Evolutionary conservation across 1,284 basidiomycete species (phyloP).

Genomic region (Volvariella surrecta): DNA sequence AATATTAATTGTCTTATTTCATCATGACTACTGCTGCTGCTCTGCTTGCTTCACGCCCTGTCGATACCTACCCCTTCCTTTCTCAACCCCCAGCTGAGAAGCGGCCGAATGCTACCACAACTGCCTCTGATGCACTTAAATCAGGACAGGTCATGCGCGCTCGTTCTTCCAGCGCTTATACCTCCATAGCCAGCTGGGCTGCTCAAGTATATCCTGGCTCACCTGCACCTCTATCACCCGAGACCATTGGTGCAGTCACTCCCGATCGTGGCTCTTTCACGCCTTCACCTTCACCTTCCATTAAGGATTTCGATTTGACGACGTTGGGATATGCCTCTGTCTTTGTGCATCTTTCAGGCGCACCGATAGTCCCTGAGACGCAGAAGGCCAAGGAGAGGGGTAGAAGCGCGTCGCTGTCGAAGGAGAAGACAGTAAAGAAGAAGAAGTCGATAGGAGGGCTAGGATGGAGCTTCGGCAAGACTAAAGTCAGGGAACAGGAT

Average conservation of each 20-base stretch:
- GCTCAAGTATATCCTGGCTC: conserved; percentile 59
- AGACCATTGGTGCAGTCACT: conserved; percentile 23
- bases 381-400: too few relatives aligned
- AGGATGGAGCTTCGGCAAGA: too few relatives aligned
- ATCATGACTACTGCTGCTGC: neutral
- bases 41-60: neutral
- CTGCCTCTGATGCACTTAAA: conserved; percentile 10
- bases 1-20: too few relatives aligned
- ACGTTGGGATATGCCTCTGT: conserved; percentile 56
- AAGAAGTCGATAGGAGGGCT: too few relatives aligned
- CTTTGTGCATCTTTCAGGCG: conserved; percentile 50
- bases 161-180: conserved; percentile 27
- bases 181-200: conserved; percentile 45
- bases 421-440: too few relatives aligned
- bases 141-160: conserved; percentile 10
- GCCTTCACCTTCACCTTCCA: conserved; percentile 23
- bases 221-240: conserved; percentile 42
- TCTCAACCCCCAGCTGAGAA: conserved; percentile 29
- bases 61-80: conserved; percentile 26
- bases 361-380: conserved; percentile 29
- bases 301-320: conserved; percentile 45
- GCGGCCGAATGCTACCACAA: conserved; percentile 13
- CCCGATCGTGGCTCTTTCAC: conserved; percentile 19
- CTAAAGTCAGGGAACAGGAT: too few relatives aligned
- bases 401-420: too few relatives aligned